Base-by-base conservation (phyloP, 2,329 filamentous ascomycete species). In the Pseudogymnoascus sp. region DNA sequence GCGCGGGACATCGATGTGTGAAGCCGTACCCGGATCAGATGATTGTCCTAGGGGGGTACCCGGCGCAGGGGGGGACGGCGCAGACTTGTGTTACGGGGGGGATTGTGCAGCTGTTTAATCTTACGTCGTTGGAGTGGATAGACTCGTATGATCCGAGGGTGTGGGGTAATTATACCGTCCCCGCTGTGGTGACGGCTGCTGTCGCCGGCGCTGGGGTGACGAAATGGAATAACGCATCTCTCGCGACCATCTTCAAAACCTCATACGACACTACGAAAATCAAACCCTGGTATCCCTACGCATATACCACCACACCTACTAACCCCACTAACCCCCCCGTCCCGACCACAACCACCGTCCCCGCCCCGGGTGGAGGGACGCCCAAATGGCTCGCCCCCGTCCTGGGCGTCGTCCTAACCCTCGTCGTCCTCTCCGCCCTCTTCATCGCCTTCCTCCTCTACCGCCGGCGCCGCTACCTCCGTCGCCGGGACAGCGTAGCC, bases 171-270 rank as follows among this genome's bases (percentile, higher is more conserved):
- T 96, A 96, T 72, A 79, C 79, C 2, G 89, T 95, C 1, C 90
- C 90, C 0, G 77, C 82, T 14, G 79, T 80, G 16, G 83, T 95
- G 3, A 80, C 84, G 63, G 77, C 79, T 0, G 81, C 84, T 67
- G 88, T 95, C 62, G 90, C 90, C 23, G 90, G 91, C 10, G 90
- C 90, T 11, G 91, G 90, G 11, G 0, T 90, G 90, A 82, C 81
- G 0, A 79, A 81, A 2, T 90, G 85, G 82, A 78, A 77, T 61
- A 78, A 75, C 62, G 70, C 70, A 65, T 78, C 66, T 2, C 80
- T 90, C 1, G 76, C 72, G 0, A 72, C 72, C 4, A 73, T 90
- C 16, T 90, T 90, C 65, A 75, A 73, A 0, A 79, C 77, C 0
- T 67, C 76, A 4, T 90, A 90, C 68, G 75, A 82, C 3, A 80